Percentiles rank a stretch among this genome's conserved stretches.
phyloP scores from a whole-genome alignment of 1,139 yeast genomes.

The Candida buenavistaensis region DNA sequence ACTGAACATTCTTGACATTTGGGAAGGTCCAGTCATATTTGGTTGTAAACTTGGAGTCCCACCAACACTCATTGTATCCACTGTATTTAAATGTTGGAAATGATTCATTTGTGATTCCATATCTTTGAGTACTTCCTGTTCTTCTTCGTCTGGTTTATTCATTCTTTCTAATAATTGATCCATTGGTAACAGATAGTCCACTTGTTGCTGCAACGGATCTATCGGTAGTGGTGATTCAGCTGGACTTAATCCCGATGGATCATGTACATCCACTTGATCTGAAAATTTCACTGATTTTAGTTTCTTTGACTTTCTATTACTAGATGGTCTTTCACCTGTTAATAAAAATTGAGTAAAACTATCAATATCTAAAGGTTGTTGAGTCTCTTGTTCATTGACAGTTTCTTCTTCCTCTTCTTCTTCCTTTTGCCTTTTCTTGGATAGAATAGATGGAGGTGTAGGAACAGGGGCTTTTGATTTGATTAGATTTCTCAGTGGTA shows the following conservation, averaged over 20 bases:
- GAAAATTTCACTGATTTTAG: conserved; percentile 69
- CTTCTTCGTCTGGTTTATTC: conserved; percentile 48
- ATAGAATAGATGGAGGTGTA: conserved; percentile 65
- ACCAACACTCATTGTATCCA: conserved; percentile 63
- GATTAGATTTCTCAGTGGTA: conserved; percentile 54
- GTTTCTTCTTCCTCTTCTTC: conserved; percentile 30
- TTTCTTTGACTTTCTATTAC: conserved; percentile 35
- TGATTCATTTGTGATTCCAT: conserved; percentile 68
- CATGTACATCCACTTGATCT: conserved; percentile 54
- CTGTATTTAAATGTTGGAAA: conserved; percentile 60
- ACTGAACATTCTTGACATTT: conserved; percentile 30
- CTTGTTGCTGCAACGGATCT: conserved; percentile 19
- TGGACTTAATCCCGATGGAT: conserved; percentile 25
- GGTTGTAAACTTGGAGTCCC: conserved; percentile 55
- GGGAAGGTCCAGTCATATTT: conserved; percentile 56
- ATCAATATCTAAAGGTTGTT: conserved; percentile 59
- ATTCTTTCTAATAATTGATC: conserved; percentile 59
- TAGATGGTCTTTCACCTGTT: conserved; percentile 68
- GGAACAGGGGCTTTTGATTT: conserved; percentile 59
- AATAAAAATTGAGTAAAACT: conserved; percentile 72
- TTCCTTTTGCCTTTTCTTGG: conserved; percentile 52
- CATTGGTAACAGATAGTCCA: conserved; percentile 73
- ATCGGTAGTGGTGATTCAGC: conserved; percentile 24
- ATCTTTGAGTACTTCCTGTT: conserved; percentile 60
- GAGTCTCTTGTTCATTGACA: conserved; percentile 14